Evolutionary conservation across 805 yeast species (phyloP), one percentile per base, ranked within the genome.

Genomic region (Hanseniaspora singularis): DNA sequence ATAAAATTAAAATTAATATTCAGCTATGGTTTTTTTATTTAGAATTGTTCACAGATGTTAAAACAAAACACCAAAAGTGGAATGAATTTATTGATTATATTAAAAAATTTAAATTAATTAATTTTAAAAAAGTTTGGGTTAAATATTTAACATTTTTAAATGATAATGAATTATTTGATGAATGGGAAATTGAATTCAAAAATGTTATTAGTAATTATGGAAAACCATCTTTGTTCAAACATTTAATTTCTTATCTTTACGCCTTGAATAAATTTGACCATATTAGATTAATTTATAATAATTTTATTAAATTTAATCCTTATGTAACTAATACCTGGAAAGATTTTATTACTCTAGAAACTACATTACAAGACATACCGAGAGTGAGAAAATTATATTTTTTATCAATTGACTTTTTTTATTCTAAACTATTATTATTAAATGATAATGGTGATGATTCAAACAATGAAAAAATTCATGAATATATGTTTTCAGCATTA

Each of bases 191-290:
- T 55, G 58, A 10, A 85, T 88, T 3, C 68, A 96, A 33, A 80
- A 76, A 57, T 61, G 4, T 34, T 81, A 1, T 61, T 85, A 22
- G 96, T 96, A 0, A 69, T 38, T 70, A 73, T 37, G 81, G 85
- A 0, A 79, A 77, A 55, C 65, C 63, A 1, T 74, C 74, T 44
- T 61, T 84, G 0, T 77, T 80, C 57, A 66, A 64, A 51, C 68
- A 68, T 50, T 92, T 92, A 61, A 79, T 89, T 39, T 66, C 64
- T 1, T 52, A 87, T 30, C 96, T 89, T 57, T 66, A 65, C 32
- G 64, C 68, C 45, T 59, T 88, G 38, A 82, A 81, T 31, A 92
- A 87, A 55, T 82, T 82, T 68, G 94, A 81, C 51, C 64, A 96
- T 30, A 87, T 81, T 7, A 65, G 97, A 27, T 76, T 66, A 57